Base-by-base conservation (phyloP, 495 filamentous ascomycete genomes). In the Astrothelium macrocarpum region DNA sequence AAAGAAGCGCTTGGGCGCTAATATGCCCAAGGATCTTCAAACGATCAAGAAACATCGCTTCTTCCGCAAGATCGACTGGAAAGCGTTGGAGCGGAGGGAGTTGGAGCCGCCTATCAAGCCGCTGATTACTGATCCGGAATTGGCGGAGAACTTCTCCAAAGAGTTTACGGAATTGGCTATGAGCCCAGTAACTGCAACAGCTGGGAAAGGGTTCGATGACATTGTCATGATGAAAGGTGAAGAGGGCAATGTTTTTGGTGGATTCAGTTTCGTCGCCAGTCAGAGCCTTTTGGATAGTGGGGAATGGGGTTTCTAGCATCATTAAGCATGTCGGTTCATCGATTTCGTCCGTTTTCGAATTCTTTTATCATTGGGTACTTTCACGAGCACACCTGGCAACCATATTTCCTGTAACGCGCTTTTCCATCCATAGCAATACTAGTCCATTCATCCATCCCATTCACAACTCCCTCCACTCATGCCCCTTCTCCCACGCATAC, bases 21-120 rank as follows among this genome's bases (percentile, higher is more conserved):
- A 88, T 71, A 93, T 93, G 87, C 88, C 88, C 56, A 90, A 89
- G 74, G 94, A 98, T 62, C 74, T 97, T 31, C 76, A 82, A 32
- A 88, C 78, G 7, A 92, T 98, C 74, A 96, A 95, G 81, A 85
- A 86, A 56, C 94, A 98, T 70, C 86, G 94, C 23, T 97, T 98
- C 80, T 98, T 98, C 82, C 83, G 89, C 62, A 93, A 90, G 77
- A 91, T 97, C 69, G 87, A 98, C 78, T 98, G 94, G 94, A 84
- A 82, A 72, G 83, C 82, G 60, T 80, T 98, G 16, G 90, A 87
- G 59, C 79, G 81, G 43, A 81, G 93, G 49, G 90, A 96, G 70
- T 60, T 95, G 58, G 83, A 86, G 53, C 86, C 94, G 3, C 94
- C 94, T 0, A 97, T 98, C 67, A 81, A 87, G 70, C 94, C 94